These are phyloP conservation scores for Arthrobotrys pseudoclavata DNA, from an alignment of 2,329 filamentous ascomycete genomes.

Conservation along the genomic window DNA sequence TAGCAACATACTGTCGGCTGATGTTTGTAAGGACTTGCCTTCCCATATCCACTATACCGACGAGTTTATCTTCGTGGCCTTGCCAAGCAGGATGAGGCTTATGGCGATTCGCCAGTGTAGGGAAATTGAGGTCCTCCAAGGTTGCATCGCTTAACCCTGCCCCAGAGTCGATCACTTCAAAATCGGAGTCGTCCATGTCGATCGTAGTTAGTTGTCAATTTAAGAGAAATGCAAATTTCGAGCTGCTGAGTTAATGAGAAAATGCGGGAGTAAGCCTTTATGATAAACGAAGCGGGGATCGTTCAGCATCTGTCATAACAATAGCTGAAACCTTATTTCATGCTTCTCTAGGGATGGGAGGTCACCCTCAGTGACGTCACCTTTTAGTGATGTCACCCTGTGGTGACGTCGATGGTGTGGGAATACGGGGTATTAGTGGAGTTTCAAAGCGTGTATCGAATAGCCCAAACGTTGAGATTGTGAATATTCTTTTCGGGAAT, in stretches of 20 bases:
- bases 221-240: background rate
- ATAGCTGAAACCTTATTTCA: too few relatives aligned
- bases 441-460: too few relatives aligned
- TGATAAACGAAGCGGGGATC: too few relatives aligned
- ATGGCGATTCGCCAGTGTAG: background rate
- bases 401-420: too few relatives aligned
- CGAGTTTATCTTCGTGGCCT: background rate
- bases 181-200: slow-evolving; percentile 10
- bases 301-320: too few relatives aligned
- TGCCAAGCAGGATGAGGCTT: background rate
- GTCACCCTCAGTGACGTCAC: too few relatives aligned
- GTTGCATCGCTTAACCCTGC: background rate
- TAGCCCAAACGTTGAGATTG: too few relatives aligned
- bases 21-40: background rate
- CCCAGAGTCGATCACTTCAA: background rate
- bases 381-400: too few relatives aligned
- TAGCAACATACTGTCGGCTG: background rate
- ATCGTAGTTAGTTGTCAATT: background rate
- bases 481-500: too few relatives aligned
- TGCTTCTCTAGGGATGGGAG: too few relatives aligned
- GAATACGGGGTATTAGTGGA: too few relatives aligned
- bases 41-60: slow-evolving; percentile 14
- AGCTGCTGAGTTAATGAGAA: background rate
- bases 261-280: too few relatives aligned
- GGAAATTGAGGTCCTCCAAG: background rate